Percentiles rank a stretch among this genome's conserved stretches.
Conservation (phyloP, 495 filamentous ascomycete genomes). For the Tuber brumale region DNA sequence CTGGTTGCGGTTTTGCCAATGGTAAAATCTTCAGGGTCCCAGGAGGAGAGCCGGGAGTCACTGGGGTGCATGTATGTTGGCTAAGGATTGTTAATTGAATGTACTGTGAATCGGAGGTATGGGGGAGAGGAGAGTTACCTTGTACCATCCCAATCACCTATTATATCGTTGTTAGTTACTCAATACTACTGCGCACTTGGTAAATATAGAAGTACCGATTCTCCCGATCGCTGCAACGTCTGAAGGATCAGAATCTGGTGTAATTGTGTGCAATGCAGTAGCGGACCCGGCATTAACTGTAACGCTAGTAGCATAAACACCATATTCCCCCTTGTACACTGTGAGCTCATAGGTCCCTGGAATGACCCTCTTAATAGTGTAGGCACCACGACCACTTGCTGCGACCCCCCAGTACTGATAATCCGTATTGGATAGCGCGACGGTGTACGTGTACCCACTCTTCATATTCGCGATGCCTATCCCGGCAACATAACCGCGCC, state of each 20-base stretch:
- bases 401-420: constrained; percentile 41
- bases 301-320: constrained; percentile 38
- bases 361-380: constrained; percentile 39
- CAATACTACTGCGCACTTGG: neutral
- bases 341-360: constrained; percentile 41
- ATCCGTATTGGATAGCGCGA: constrained; percentile 39
- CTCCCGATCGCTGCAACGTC: constrained; percentile 34
- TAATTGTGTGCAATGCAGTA: constrained; percentile 39
- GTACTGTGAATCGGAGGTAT: neutral
- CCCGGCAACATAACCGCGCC: constrained; percentile 40
- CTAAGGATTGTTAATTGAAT: constrained; percentile 8
- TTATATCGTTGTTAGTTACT: neutral
- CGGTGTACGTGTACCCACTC: constrained; percentile 31
- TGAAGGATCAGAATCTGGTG: constrained; percentile 29
- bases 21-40: constrained; percentile 37
- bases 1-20: constrained; percentile 32
- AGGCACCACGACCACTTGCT: constrained; percentile 24
- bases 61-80: constrained; percentile 41
- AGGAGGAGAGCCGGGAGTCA: constrained; percentile 40
- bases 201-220: constrained; percentile 26
- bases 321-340: constrained; percentile 43
- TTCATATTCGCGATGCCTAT: constrained; percentile 35
- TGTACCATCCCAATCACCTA: constrained; percentile 42
- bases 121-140: neutral
- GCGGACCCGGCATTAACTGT: constrained; percentile 35